Evolutionary conservation across 768 basidiomycete species (phyloP).

Genomic region (Phylloporus scabripes): DNA sequence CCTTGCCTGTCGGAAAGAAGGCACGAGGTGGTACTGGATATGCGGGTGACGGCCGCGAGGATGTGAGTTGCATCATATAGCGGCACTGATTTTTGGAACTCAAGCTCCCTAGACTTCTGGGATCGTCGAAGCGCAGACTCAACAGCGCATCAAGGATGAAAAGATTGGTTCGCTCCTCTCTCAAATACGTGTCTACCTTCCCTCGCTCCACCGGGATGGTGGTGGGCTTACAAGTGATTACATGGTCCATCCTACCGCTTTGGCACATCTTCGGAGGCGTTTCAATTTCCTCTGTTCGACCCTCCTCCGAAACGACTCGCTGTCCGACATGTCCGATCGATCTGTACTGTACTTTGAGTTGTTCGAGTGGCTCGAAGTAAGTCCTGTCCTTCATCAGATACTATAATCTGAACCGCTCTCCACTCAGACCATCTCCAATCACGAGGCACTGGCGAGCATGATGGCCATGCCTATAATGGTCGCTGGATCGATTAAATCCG

Average conservation of each 20-base stretch:
- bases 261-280: conserved; percentile 85
- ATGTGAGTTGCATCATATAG: conserved; percentile 49
- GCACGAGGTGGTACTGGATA: conserved; percentile 81
- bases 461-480: conserved; percentile 97
- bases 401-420: conserved; percentile 4
- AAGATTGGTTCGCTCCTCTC: conserved; percentile 63
- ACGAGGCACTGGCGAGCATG: conserved; percentile 91
- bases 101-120: conserved; percentile 59
- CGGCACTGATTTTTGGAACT: conserved; percentile 4
- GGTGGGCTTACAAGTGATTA: conserved; percentile 85
- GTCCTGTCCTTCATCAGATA: background rate
- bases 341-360: conserved; percentile 80
- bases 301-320: conserved; percentile 84
- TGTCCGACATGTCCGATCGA: conserved; percentile 92
- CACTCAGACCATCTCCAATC: conserved; percentile 79
- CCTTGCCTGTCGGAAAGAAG: conserved; percentile 50
- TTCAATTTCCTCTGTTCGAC: conserved; percentile 87
- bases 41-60: conserved; percentile 77
- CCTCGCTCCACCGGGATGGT: conserved; percentile 67
- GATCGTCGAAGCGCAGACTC: conserved; percentile 67
- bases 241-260: conserved; percentile 84
- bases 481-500: conserved; percentile 59
- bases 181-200: conserved; percentile 77
- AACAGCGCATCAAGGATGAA: conserved; percentile 70
- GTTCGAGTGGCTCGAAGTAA: conserved; percentile 88